Evolutionary conservation across 768 basidiomycete genomes (phyloP).

Genomic region (Tulasnella sp.): DNA sequence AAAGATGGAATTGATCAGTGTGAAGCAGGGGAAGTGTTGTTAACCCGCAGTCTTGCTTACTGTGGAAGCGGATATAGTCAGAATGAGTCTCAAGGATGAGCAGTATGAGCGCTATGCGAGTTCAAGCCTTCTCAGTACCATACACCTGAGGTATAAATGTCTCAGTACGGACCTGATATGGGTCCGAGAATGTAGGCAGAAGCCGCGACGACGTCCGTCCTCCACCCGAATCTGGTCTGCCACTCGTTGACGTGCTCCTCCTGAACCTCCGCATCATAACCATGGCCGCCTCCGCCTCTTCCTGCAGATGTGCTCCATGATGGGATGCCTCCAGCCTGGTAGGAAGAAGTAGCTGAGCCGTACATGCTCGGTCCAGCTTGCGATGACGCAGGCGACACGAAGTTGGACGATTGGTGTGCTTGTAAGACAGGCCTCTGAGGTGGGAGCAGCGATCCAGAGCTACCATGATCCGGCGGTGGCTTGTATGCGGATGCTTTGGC

Average conservation of each 20-base stretch:
- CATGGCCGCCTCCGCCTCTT: slow-evolving; percentile 23
- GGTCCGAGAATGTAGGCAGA: slow-evolving; percentile 59
- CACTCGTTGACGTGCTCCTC: slow-evolving; percentile 43
- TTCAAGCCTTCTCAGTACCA: neutral
- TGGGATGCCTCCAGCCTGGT: slow-evolving; percentile 59
- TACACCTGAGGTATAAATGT: neutral
- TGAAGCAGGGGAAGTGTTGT: neutral
- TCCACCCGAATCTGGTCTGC: slow-evolving; percentile 57
- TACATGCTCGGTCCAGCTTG: slow-evolving; percentile 6
- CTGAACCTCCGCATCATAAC: slow-evolving; percentile 25
- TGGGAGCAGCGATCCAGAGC: slow-evolving; percentile 21
- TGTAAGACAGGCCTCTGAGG: slow-evolving; percentile 23
- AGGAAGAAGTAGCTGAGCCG: slow-evolving; percentile 32
- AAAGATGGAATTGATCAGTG: neutral
- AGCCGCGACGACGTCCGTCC: slow-evolving; percentile 57
- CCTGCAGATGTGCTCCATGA: slow-evolving; percentile 40
- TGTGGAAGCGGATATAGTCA: slow-evolving; percentile 69
- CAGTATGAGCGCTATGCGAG: slow-evolving; percentile 42
- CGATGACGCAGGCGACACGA: slow-evolving; percentile 28
- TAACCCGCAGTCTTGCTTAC: slow-evolving; percentile 30
- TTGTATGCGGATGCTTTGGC: slow-evolving; percentile 16
- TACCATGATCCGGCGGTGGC: slow-evolving; percentile 33
- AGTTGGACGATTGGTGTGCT: slow-evolving; percentile 21
- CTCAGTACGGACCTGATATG: slow-evolving; percentile 45
- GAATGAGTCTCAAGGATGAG: slow-evolving; percentile 68